phyloP scores from a whole-genome alignment of 805 yeast genomes.

The Ogataea paraovalis region DNA sequence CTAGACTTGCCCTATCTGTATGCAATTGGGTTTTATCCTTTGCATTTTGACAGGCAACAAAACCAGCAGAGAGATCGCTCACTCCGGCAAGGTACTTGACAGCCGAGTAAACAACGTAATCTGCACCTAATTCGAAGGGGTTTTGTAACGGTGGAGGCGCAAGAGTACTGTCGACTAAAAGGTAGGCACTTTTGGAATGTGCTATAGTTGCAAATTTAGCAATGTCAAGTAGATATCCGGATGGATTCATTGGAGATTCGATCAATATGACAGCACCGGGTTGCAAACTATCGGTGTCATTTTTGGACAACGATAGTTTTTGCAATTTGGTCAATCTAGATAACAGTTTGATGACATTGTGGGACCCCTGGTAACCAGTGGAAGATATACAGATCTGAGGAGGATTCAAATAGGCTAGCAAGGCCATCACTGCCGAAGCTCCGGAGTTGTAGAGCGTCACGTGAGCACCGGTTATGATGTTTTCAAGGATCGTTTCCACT shows the following conservation, averaged over 20 bases:
- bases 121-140: conserved; percentile 50
- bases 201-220: conserved; percentile 40
- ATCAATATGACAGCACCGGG: conserved; percentile 44
- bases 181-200: conserved; percentile 38
- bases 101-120: conserved; percentile 51
- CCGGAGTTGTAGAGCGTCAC: conserved; percentile 50
- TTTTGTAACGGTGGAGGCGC: conserved; percentile 56
- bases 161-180: conserved; percentile 50
- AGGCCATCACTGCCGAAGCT: conserved; percentile 47
- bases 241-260: conserved; percentile 55
- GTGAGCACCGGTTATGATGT: conserved; percentile 42
- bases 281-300: conserved; percentile 30
- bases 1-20: conserved; percentile 40
- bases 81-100: conserved; percentile 57
- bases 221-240: conserved; percentile 42
- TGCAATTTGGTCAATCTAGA: conserved; percentile 39
- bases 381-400: conserved; percentile 40
- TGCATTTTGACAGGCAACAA: conserved; percentile 39
- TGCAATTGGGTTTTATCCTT: conserved; percentile 33
- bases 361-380: conserved; percentile 50
- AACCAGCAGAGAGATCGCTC: conserved; percentile 50
- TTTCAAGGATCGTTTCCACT: conserved; percentile 43
- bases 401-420: conserved; percentile 44
- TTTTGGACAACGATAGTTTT: conserved; percentile 33
- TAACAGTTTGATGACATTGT: conserved; percentile 42